Evolutionary conservation across 345 rosid species (phyloP), one percentile per base, ranked within the genome.

Genomic region (Toxicodendron radicans): DNA sequence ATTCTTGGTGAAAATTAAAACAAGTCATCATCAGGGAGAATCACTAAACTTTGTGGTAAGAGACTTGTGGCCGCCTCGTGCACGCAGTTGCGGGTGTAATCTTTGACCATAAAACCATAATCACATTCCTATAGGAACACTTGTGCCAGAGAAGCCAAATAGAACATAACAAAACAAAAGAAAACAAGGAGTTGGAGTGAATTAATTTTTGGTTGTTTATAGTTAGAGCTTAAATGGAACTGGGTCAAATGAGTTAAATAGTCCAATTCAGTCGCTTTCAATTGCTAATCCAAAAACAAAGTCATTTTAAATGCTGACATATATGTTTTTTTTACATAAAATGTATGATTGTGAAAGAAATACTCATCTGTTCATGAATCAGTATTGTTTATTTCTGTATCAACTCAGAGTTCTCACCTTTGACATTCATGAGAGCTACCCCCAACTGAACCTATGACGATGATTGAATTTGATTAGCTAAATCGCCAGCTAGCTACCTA

Each of bases 351-450:
- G 17, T 27, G 65, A 71, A 58, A 45, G 56, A 58, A 10, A 38
- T 17, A 8, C 33, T 45, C 16, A 24, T 24, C 43, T 71, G 57
- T 71, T 45, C 65, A 45, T 58, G 57, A 71, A 58, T 58, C 65
- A 43, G 18, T 30, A 24, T 10, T 64, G 14, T 10, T 51, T 14
- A 51, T 17, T 11, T 53, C 48, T 17, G 49, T 18, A 45, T 24
- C 57, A 59, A 20, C 53, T 23, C 64, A 21, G 33, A 35, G 35
- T 68, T 38, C 14, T 6, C 45, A 12, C n/a, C 7, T 43, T 21
- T 27, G 61, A 68, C 73, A 38, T 54, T 32, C 17, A 4, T 63
- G 74, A 70, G 70, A 70, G 70, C 30, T 27, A 70, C 20, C 18
- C 5, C 10, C 49, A 18, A 61, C 64, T 60, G 56, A 52, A 49